Base-by-base conservation (phyloP, 306 rosid species). In the Vigna trinervia region DNA sequence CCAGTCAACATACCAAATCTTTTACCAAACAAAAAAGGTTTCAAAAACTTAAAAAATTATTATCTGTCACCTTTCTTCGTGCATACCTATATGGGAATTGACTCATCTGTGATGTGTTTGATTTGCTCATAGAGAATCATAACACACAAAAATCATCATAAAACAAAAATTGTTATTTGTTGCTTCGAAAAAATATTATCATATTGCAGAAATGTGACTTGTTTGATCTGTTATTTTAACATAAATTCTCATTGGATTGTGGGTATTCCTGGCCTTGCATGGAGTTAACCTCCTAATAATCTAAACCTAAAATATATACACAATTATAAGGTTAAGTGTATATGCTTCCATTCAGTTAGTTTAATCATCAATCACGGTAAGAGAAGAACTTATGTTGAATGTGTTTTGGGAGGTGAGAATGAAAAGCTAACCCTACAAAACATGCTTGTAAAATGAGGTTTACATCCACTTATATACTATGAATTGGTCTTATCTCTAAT, bases 1-100 rank as follows among this genome's bases (percentile, higher is more conserved):
- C 61, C 15, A 4, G 15, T 75, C 71, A 34, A 64, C 80, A 51
- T 38, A 53, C 2, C 59, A 59, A 60, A 43, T 59, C 20, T 46
- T 46, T 19, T 7, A 61, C 46, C 9, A 61, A 32, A 30, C 7
- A 5, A 58, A 26, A 26, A 53, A 7, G 10, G 13, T 12, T 10
- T 17, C 9, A 15, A 62, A 62, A 38, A 8, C 12, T 26, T 12
- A 10, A 23, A 12, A 58, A 12, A 58, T 5, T 23, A 22, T 56
- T 56, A 62, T 36, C 23, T 39, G 11, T 39, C 11, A 39, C 45
- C 45, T 39, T 60, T 8, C 43, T 60, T 60, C 12, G 3, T 32
- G 19, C 41, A 0, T 30, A 23, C 36, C 8, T 57, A 11, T 22
- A 54, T 17, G 23, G 23, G 22, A 51, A 19, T 15, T 52, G 23